phyloP scores from a whole-genome alignment of 305 asterid genomes.

The Fraxinus sp. region DNA sequence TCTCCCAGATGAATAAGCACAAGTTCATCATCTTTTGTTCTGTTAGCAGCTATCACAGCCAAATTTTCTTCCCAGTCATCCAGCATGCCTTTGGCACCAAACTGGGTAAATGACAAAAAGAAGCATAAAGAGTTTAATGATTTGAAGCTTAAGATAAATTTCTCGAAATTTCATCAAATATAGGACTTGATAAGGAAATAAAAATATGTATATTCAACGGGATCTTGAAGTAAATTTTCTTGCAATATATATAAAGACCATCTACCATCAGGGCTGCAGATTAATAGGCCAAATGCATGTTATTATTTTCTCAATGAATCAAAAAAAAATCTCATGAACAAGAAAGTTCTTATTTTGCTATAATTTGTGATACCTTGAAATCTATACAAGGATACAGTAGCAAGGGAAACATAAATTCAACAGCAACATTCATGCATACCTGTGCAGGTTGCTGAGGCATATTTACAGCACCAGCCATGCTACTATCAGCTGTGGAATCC shows the following conservation, averaged over 20 bases:
- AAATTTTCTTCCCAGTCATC: slow-evolving; percentile 97
- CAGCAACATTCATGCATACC: slow-evolving; percentile 39
- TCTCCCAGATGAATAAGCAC: slow-evolving; percentile 98
- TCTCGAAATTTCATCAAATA: slow-evolving; percentile 6
- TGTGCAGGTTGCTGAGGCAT: slow-evolving; percentile 57
- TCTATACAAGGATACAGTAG: slow-evolving; percentile 3
- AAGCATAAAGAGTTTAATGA: slow-evolving; percentile 18
- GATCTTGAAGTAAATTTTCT: slow-evolving; percentile 12
- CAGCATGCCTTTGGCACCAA: slow-evolving; percentile 74
- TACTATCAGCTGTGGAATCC: slow-evolving; percentile 42
- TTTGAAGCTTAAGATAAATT: slow-evolving; percentile 4
- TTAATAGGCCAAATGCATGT: slow-evolving; percentile 1
- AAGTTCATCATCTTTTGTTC: slow-evolving; percentile 95
- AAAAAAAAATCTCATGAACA: slow-evolving; percentile 13
- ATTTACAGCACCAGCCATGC: slow-evolving; percentile 42
- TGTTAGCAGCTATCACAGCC: slow-evolving; percentile 93
- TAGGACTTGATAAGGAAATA: slow-evolving; percentile 2
- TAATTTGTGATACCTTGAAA: not conserved
- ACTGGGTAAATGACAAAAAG: slow-evolving; percentile 35
- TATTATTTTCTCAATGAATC: not conserved
- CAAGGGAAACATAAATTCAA: slow-evolving; percentile 5
- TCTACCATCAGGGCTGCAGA: not conserved
- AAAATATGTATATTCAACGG: not conserved
- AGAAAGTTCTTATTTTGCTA: not conserved
- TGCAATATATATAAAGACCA: slow-evolving; percentile 4